Percentiles rank a stretch among this genome's conserved stretches.
Evolutionary conservation across 192 early-diverging fungal species (phyloP).

Genomic region (Coemansia sp.): DNA sequence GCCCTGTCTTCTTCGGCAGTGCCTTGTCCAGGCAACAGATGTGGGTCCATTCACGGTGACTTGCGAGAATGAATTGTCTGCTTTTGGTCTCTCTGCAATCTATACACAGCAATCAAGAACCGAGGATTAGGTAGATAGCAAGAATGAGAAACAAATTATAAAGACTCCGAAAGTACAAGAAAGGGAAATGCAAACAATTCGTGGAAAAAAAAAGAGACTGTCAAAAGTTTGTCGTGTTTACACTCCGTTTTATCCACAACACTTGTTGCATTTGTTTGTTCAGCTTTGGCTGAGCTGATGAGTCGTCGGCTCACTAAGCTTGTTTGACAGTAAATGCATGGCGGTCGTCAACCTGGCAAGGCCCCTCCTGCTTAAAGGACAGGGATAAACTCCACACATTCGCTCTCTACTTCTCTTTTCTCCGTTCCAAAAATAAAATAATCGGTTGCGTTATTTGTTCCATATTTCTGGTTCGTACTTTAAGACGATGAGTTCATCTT

Average conservation of each 20-base stretch:
- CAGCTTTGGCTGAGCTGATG: neutral
- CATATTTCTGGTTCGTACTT: neutral
- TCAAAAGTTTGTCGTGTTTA: neutral
- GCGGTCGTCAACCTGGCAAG: too few species aligned
- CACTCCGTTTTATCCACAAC: neutral
- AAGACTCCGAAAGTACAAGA: neutral
- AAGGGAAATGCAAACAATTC: neutral
- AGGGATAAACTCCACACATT: neutral
- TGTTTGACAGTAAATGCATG: too few species aligned
- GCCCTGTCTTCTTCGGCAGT: conserved; percentile 6
- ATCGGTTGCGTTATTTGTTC: neutral
- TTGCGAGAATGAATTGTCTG: neutral
- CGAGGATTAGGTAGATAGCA: neutral
- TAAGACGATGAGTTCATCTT: conserved; percentile 17
- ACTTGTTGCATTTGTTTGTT: neutral
- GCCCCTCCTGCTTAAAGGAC: neutral
- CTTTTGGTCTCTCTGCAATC: neutral
- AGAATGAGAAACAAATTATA: neutral
- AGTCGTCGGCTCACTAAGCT: neutral
- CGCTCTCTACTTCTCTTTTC: neutral
- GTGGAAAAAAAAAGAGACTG: neutral
- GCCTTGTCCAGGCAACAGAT: conserved; percentile 16
- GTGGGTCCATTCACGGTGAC: conserved; percentile 18
- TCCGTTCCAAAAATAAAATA: too few species aligned
- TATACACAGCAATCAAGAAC: neutral